Evolutionary conservation across 2,329 filamentous ascomycete species (phyloP), one percentile per base, ranked within the genome.

Genomic region (Calonectria fujianensis): DNA sequence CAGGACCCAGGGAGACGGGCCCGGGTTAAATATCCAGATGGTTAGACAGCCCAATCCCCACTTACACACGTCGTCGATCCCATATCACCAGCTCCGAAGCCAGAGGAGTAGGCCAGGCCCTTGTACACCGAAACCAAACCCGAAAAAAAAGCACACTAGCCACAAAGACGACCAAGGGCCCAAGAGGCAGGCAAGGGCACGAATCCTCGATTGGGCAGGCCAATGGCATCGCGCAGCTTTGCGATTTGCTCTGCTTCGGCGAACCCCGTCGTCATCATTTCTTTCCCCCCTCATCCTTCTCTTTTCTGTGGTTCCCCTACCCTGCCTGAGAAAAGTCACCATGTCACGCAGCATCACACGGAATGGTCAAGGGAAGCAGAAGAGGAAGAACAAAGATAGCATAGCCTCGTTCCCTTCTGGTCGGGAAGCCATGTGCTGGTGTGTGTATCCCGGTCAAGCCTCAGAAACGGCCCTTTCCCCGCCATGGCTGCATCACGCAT

Each of bases 21-120:
- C 14, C 35, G 37, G 57, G 57, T 63, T 63, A 63, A 63, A 65
- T 65, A 65, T 35, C 24, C 61, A 16, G 39, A 41, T 41, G 39
- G 39, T 35, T 35, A 35, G 32, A 35, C 32, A 7, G 37, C 61
- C 41, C n/a, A 39, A 73, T 72, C 75, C 66, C 76, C 66, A 80
- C 63, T 70, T 78, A 74, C 72, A 74, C 72, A 79, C 73, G 70
- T 57, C 59, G 51, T 72, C 78, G 77, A 76, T 80, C 78, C 32
- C 78, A 75, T 45, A 75, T 45, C 67, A 68, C 71, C 50, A 69
- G 24, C 39, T 18, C 67, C n/a, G 10, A 32, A 18, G 51, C 27
- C 20, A 39, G 37, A 39, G 37, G 29, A 54, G 51, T 4, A 18
- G 45, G 24, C 37, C 14, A n/a, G 27, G 37, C n/a, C n/a, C 57